Evolutionary conservation across 73 alveolate genomes (phyloP).

Genomic region (Tetrahymena malaccensis): DNA sequence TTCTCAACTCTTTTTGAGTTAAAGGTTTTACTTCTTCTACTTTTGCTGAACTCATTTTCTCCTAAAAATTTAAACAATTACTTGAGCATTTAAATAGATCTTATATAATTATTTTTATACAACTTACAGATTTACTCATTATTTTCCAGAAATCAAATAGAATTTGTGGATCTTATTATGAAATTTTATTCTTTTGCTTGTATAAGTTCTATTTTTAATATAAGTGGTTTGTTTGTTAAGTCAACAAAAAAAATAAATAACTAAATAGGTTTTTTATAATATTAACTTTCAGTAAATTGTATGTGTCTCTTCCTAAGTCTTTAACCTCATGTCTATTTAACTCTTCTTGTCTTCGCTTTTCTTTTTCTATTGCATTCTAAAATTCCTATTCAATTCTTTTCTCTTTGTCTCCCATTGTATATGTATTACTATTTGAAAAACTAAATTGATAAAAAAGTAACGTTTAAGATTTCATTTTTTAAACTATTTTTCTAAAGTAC

Average conservation of each 20-base stretch:
- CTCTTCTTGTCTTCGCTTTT: neutral
- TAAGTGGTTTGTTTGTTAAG: neutral
- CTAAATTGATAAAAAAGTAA: neutral
- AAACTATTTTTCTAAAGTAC: neutral
- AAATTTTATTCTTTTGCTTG: neutral
- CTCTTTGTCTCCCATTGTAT: neutral
- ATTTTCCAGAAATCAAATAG: slow-evolving; percentile 43
- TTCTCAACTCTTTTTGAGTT: neutral
- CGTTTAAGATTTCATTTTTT: no score
- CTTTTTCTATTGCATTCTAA: neutral
- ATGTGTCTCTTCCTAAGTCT: neutral
- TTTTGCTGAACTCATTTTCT: neutral
- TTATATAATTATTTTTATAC: neutral
- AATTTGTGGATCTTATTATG: neutral
- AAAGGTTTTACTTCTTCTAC: neutral
- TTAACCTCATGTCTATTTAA: neutral
- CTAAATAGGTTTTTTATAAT: neutral
- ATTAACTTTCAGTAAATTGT: neutral
- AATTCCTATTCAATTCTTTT: neutral
- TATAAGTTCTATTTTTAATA: neutral
- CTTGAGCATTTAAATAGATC: neutral
- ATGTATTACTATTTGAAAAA: neutral
- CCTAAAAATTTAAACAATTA: neutral
- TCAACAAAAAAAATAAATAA: neutral
- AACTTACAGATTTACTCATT: slow-evolving; percentile 7